These are phyloP conservation scores for Pichia phayaonensis DNA, from an alignment of 805 yeast genomes.

Conservation along the genomic window DNA sequence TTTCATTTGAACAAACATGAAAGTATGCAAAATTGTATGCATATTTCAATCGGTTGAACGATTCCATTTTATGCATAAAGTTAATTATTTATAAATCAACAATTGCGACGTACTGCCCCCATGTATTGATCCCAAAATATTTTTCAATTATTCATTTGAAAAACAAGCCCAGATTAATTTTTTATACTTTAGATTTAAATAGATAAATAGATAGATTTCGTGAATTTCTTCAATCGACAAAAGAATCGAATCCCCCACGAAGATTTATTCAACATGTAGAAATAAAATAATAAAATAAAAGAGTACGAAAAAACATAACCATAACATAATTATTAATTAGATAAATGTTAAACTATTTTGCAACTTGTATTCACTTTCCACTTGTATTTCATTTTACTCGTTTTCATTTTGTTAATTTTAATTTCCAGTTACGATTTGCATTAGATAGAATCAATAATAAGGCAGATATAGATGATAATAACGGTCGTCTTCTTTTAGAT, in stretches of 20 bases:
- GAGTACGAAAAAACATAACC: too few relatives aligned
- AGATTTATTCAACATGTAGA: not conserved
- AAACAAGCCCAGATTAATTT: not conserved
- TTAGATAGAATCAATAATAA: not conserved
- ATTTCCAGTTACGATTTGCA: not conserved
- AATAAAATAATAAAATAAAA: too few relatives aligned
- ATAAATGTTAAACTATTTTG: too few relatives aligned
- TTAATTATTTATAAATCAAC: not conserved
- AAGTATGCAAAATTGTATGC: not conserved
- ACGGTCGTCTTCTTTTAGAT: not conserved
- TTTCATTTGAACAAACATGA: constrained; percentile 6
- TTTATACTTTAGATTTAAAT: not conserved
- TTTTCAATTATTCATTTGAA: not conserved
- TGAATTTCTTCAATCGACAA: not conserved
- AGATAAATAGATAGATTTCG: too few relatives aligned
- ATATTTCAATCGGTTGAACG: not conserved
- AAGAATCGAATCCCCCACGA: not conserved
- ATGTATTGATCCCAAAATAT: not conserved
- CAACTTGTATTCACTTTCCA: not conserved
- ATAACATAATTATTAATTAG: too few relatives aligned
- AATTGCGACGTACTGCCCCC: not conserved
- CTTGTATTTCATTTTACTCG: not conserved
- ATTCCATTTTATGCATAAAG: not conserved
- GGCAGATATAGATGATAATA: not conserved
- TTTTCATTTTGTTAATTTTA: not conserved